phyloP scores from a whole-genome alignment of 2,329 filamentous ascomycete species.

The Ceratocystis alfenasii region DNA sequence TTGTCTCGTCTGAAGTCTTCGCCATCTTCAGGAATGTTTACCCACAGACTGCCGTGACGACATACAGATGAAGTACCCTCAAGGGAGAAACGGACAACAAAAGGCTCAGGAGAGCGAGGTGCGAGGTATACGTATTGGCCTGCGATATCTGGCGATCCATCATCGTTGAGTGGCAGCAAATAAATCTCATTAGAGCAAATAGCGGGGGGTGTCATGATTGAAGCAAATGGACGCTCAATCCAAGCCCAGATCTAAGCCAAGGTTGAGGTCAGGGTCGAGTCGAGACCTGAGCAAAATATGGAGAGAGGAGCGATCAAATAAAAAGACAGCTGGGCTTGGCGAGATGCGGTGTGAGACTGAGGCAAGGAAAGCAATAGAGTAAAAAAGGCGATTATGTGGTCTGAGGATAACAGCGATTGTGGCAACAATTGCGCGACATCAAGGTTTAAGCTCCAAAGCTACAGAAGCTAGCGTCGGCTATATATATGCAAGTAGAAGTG shows the following conservation, averaged over 20 bases:
- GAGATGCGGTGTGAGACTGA: neutral
- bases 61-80: constrained; percentile 94
- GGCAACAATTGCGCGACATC: constrained; percentile 2
- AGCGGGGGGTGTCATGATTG: constrained; percentile 46
- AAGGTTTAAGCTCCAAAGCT: constrained; percentile 5
- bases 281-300: neutral
- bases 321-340: neutral
- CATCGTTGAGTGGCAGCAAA: constrained; percentile 78
- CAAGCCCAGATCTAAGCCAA: neutral
- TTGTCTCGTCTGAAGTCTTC: constrained; percentile 62
- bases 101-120: constrained; percentile 57
- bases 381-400: constrained; percentile 6
- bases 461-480: neutral
- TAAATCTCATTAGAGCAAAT: constrained; percentile 65
- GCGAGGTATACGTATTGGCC: constrained; percentile 88
- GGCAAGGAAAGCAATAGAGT: neutral
- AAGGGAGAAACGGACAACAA: constrained; percentile 77
- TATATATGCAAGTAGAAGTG: too few species aligned
- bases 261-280: neutral
- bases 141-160: constrained; percentile 79
- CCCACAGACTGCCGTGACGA: constrained; percentile 86
- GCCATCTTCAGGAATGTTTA: constrained; percentile 77
- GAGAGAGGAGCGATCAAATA: neutral
- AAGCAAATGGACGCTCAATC: constrained; percentile 18
- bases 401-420: constrained; percentile 3